Evolutionary conservation across 2,329 filamentous ascomycete species (phyloP), one percentile per base, ranked within the genome.

Genomic region (Cordyceps cateniannulata): DNA sequence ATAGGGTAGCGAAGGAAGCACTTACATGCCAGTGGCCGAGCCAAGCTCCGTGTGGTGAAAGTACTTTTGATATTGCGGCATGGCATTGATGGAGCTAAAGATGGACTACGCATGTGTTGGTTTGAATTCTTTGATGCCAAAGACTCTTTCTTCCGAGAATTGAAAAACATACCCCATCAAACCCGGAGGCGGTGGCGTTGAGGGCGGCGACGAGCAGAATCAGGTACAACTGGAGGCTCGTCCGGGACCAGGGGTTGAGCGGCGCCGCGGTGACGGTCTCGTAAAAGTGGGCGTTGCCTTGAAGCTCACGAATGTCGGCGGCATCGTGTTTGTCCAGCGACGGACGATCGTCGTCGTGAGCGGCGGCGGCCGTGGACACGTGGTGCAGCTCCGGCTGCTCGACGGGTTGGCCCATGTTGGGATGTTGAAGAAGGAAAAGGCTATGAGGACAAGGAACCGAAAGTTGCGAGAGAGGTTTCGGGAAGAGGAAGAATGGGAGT

Each of bases 141-240:
- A 24, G 5, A 6, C 3, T 10, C n/a, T 10, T 40, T 40, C 38
- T 9, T 16, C 38, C n/a, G n/a, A n/a, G n/a, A 40, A 9, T 35
- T 35, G 38, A 7, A 40, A 7, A 22, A 45, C 69, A 55, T 62
- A 72, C 69, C 14, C 73, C 72, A 64, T 75, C 73, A 59, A 74
- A 75, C 20, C 73, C 73, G 45, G 73, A 74, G 32, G 72, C 70
- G 14, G 72, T 74, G 20, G 72, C 71, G 59, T 75, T 75, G 62
- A 75, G 66, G 1, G 71, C 72, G 1, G 72, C 72, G 24, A 75
- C 67, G 29, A 74, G 66, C 49, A 74, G 69, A 61, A 75, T 72
- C 27, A 65, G 62, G 60, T 75, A 75, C 38, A 75, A 66, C 65
- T 75, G 69, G 24, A 75, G 52, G 60, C 71, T 74, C 16, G 71